phyloP scores from a whole-genome alignment of 805 yeast species.

The Ogataea haglerorum region DNA sequence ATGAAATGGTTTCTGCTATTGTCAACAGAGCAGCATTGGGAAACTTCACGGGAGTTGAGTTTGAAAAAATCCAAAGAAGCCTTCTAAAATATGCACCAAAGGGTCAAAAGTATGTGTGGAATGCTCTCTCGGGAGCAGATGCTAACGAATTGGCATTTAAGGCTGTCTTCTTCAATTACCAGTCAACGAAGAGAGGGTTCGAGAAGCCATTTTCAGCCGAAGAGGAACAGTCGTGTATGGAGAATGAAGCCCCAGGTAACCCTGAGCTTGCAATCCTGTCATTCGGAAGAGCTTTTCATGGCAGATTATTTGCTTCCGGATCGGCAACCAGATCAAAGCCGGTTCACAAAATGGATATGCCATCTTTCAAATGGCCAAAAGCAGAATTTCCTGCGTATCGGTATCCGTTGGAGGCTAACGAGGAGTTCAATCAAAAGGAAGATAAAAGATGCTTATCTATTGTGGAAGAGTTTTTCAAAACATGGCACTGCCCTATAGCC shows the following conservation, averaged over 20 bases:
- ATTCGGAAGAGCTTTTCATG: slow-evolving; percentile 89
- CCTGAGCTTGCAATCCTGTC: slow-evolving; percentile 84
- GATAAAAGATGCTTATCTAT: slow-evolving; percentile 77
- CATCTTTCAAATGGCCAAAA: slow-evolving; percentile 95
- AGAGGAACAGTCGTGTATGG: slow-evolving; percentile 74
- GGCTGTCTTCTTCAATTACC: slow-evolving; percentile 83
- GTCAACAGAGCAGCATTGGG: slow-evolving; percentile 85
- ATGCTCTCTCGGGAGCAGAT: slow-evolving; percentile 80
- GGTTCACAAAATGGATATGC: slow-evolving; percentile 87
- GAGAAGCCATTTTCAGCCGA: slow-evolving; percentile 56
- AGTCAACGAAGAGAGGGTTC: slow-evolving; percentile 63
- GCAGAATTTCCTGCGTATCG: slow-evolving; percentile 79
- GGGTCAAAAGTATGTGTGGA: slow-evolving; percentile 73
- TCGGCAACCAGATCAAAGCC: slow-evolving; percentile 94
- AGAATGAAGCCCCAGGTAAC: slow-evolving; percentile 81
- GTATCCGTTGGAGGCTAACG: slow-evolving; percentile 84
- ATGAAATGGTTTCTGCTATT: slow-evolving; percentile 66
- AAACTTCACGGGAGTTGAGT: slow-evolving; percentile 71
- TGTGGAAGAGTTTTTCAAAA: slow-evolving; percentile 66
- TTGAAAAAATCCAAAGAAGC: slow-evolving; percentile 48
- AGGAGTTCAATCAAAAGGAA: slow-evolving; percentile 67
- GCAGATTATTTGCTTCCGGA: slow-evolving; percentile 88
- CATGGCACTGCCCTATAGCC: slow-evolving; percentile 77
- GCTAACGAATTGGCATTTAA: slow-evolving; percentile 88
- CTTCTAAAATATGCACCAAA: slow-evolving; percentile 73